Evolutionary conservation across 805 yeast genomes (phyloP).

Genomic region (Peterozyma xylosa): DNA sequence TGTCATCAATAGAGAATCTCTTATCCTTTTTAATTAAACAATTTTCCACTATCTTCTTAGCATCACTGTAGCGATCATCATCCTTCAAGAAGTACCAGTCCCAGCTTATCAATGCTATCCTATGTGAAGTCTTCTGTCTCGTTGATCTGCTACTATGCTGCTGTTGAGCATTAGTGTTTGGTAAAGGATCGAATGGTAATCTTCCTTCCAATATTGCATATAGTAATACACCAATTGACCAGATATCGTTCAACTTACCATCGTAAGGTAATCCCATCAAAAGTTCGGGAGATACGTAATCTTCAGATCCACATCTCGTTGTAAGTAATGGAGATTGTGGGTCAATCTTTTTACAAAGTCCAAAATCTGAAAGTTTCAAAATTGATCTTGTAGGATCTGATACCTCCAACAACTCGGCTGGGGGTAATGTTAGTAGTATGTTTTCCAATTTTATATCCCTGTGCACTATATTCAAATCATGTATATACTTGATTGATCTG

Average conservation of each 20-base stretch:
- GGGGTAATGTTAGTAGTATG: slow-evolving; percentile 37
- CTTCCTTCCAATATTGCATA: slow-evolving; percentile 80
- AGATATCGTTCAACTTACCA: slow-evolving; percentile 84
- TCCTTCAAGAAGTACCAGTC: slow-evolving; percentile 56
- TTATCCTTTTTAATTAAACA: slow-evolving; percentile 41
- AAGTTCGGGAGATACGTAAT: slow-evolving; percentile 92
- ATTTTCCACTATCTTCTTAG: slow-evolving; percentile 42
- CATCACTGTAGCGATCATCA: slow-evolving; percentile 22
- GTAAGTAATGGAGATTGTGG: slow-evolving; percentile 56
- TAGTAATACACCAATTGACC: slow-evolving; percentile 93
- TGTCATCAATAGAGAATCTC: slow-evolving; percentile 27
- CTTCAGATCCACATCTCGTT: slow-evolving; percentile 94
- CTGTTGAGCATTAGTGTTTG: slow-evolving; percentile 28
- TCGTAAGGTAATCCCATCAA: slow-evolving; percentile 87
- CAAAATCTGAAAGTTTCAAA: slow-evolving; percentile 78
- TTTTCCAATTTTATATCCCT: slow-evolving; percentile 91
- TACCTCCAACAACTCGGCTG: slow-evolving; percentile 22
- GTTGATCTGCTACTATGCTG: slow-evolving; percentile 36
- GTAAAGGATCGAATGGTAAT: slow-evolving; percentile 87
- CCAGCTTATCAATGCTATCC: slow-evolving; percentile 94
- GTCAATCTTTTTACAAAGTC: slow-evolving; percentile 67
- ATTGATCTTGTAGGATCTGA: slow-evolving; percentile 21
- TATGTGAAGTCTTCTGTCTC: slow-evolving; percentile 62
- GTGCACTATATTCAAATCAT: slow-evolving; percentile 64
- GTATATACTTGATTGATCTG: slow-evolving; percentile 66